A percentile compares a stretch with the other conserved stretches of the same genome.
Evolutionary conservation across 257 asterid species (phyloP).

Genomic region (Oldenlandia corymbosa): DNA sequence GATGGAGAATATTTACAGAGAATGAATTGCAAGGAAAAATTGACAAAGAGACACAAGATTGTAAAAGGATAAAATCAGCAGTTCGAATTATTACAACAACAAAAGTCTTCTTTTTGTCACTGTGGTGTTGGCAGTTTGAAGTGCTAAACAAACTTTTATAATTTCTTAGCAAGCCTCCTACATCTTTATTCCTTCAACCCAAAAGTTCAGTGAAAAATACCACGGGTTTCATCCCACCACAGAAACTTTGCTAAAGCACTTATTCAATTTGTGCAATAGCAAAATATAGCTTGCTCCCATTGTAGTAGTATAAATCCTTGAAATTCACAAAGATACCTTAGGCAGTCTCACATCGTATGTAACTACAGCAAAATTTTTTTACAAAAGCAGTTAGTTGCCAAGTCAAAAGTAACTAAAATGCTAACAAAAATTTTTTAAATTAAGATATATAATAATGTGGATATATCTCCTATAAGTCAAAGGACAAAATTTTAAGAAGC

Average conservation of each 20-base stretch:
- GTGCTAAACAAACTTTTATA: neutral
- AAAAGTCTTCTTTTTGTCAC: no score
- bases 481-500: neutral
- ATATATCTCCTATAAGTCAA: neutral
- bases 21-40: no score
- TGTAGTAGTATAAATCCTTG: slow-evolving; percentile 64
- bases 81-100: no score
- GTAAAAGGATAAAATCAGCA: neutral
- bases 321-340: slow-evolving; percentile 82
- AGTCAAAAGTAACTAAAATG: neutral
- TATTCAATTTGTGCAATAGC: slow-evolving; percentile 89
- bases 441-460: neutral
- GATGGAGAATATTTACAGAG: neutral
- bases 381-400: neutral
- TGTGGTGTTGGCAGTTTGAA: no score
- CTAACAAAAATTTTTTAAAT: neutral
- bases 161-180: neutral
- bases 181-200: neutral
- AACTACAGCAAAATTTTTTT: slow-evolving; percentile 30
- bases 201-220: neutral
- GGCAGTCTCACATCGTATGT: slow-evolving; percentile 83
- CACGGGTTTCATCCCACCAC: neutral
- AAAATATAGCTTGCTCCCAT: slow-evolving; percentile 68
- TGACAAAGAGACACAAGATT: neutral
- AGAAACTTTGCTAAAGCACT: slow-evolving; percentile 16